Evolutionary conservation across 768 basidiomycete species (phyloP), one percentile per base, ranked within the genome.

Genomic region (Mycena galopus): DNA sequence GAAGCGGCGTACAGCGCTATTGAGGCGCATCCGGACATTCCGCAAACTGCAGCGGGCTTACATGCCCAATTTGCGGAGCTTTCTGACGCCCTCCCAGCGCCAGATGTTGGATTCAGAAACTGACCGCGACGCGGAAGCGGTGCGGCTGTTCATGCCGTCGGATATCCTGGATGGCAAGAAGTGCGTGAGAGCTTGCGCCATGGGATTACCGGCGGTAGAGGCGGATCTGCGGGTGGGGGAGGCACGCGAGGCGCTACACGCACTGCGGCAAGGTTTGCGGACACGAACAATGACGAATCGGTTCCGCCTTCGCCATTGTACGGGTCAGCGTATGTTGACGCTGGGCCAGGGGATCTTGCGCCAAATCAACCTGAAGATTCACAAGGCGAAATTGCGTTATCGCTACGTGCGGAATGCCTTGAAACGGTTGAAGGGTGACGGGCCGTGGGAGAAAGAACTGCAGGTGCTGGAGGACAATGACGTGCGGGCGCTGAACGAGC

Each of bases 371-470:
- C 7, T 67, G 42, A 44, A 29, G 32, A 60, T 67, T 0, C 66
- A 67, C 44, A 67, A 60, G 33, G 66, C 55, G 21, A 67, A 67
- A 32, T n/a, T 67, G n/a, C 30, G 66, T 12, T n/a, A n/a, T n/a
- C n/a, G n/a, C n/a, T n/a, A n/a, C n/a, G n/a, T n/a, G n/a, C n/a
- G n/a, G n/a, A n/a, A n/a, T n/a, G n/a, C n/a, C n/a, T n/a, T n/a
- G n/a, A n/a, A n/a, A n/a, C n/a, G n/a, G n/a, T n/a, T n/a, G n/a
- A n/a, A n/a, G n/a, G n/a, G n/a, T n/a, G n/a, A n/a, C n/a, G n/a
- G n/a, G n/a, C n/a, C n/a, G n/a, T 67, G 59, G 16, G 44, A 57
- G 2, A 59, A 30, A 57, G 39, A 39, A n/a, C 33, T 67, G 14
- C 39, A 39, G n/a, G 44, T 60, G 1, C 32, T 67, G 14, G 8